Conservation (phyloP, 2,329 filamentous ascomycete genomes). For the Lanzia echinophila region DNA sequence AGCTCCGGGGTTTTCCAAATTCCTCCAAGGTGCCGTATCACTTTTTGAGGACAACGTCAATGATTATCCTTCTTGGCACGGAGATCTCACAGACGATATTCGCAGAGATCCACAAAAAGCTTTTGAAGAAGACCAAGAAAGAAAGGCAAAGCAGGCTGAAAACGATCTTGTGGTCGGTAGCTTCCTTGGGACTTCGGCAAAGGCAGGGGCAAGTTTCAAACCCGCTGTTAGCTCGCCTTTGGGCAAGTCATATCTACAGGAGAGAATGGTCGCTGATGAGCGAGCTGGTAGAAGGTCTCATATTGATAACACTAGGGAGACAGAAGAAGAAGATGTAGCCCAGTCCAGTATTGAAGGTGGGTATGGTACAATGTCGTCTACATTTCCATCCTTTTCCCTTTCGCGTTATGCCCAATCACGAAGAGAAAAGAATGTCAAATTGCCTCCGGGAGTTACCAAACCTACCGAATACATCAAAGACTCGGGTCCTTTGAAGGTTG, state of each 20-base stretch:
- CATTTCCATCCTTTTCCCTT: constrained; percentile 77
- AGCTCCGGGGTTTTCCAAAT: constrained; percentile 89
- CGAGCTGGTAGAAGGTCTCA: constrained; percentile 22
- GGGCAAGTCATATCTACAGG: constrained; percentile 57
- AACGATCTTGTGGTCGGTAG: constrained; percentile 87
- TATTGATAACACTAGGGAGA: constrained; percentile 21
- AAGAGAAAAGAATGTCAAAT: constrained; percentile 42
- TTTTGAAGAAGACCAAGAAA: constrained; percentile 85
- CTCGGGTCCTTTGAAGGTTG: constrained; percentile 80
- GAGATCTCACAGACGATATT: constrained; percentile 87
- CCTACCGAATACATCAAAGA: constrained; percentile 92
- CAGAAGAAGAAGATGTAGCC: constrained; percentile 32
- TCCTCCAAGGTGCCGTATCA: constrained; percentile 84
- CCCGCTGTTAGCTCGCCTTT: constrained; percentile 59
- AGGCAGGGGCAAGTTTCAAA: constrained; percentile 44
- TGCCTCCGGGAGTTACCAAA: constrained; percentile 84
- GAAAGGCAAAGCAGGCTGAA: constrained; percentile 71
- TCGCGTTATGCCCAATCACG: constrained; percentile 64
- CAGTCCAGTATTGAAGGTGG: constrained; percentile 31
- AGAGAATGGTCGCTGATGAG: constrained; percentile 45
- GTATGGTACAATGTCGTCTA: constrained; percentile 56
- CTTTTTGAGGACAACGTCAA: constrained; percentile 97
- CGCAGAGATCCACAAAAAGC: constrained; percentile 84
- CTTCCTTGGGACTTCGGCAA: constrained; percentile 53
- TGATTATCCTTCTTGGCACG: constrained; percentile 92